These are phyloP conservation scores for Alternaria ventricosa DNA, from an alignment of 2,329 filamentous ascomycete genomes.

Conservation along the genomic window DNA sequence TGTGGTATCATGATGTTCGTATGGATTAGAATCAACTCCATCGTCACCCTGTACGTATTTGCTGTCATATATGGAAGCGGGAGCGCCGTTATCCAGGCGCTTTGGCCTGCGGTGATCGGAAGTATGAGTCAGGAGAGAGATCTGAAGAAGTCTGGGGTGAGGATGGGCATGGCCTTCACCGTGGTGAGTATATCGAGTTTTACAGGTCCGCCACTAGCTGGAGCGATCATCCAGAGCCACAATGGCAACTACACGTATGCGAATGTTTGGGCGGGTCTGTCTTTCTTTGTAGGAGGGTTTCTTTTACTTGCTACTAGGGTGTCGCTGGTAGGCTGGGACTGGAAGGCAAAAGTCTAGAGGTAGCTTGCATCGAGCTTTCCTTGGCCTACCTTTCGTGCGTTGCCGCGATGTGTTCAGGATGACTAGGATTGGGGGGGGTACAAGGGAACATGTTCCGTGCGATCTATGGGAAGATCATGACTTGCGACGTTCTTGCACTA, in stretches of 20 bases:
- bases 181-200: conserved; percentile 45
- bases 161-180: conserved; percentile 48
- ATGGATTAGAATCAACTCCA: conserved; percentile 40
- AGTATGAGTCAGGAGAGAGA: conserved; percentile 42
- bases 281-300: conserved; percentile 36
- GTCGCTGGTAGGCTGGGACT: conserved; percentile 38
- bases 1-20: conserved; percentile 54
- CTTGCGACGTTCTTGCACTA: not conserved
- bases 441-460: not conserved
- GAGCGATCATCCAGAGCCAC: conserved; percentile 39
- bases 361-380: not conserved
- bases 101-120: conserved; percentile 37
- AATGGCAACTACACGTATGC: conserved; percentile 41
- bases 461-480: not conserved
- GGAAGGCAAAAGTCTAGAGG: conserved; percentile 33
- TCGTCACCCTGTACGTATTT: conserved; percentile 37
- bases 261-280: conserved; percentile 47
- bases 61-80: conserved; percentile 39
- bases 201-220: conserved; percentile 45
- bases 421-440: not conserved
- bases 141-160: conserved; percentile 41
- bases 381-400: not conserved
- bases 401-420: not conserved
- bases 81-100: conserved; percentile 38
- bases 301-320: conserved; percentile 36